Base-by-base conservation (phyloP, 768 basidiomycete species). In the Tricholoma bakamatsutake region DNA sequence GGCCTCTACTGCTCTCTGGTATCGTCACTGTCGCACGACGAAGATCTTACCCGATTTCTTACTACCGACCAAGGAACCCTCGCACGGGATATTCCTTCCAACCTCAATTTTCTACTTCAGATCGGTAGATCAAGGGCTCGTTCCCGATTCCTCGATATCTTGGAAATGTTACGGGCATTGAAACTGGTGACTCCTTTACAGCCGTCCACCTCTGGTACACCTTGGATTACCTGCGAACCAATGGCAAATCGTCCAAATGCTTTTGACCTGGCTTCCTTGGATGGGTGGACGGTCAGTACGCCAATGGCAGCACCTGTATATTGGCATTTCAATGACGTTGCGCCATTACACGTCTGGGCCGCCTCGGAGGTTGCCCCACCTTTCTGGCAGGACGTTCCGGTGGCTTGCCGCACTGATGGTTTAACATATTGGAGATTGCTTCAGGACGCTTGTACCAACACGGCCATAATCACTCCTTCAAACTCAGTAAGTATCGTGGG, bases 1-100 rank as follows among this genome's bases (percentile, higher is more conserved):
- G 75, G 73, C n/a, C 70, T 81, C 1, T 90, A 84, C 66, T 87
- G 84, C 56, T 75, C 84, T 2, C 62, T 88, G 13, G 76, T 92
- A 12, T 77, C 87, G 13, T 73, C 81, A 9, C 64, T 80, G n/a
- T 64, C 69, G 7, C 76, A 84, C 55, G 77, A 78, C 56, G 81
- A 86, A 13, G 81, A 82, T 10, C 74, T 94, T 12, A 72, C 74
- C 15, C 61, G 70, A 5, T 76, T 81, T 24, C 70, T 92, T 50
- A 64, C 67, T 1, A 76, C 76, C 2, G 75, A 77, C 1, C 71
- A 74, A 27, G 83, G 82, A 43, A 83, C 73, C 1, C 71, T 73
- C 4, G 70, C 93, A 10, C 75, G 73, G 21, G 74, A 84, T 57
- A 57, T 91, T 7, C 78, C 90, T 1, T 59, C 67, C 2, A 65